A percentile compares a stretch with the other conserved stretches of the same genome.
Conservation (phyloP, 306 rosid species). For the Trifolium dubium region DNA sequence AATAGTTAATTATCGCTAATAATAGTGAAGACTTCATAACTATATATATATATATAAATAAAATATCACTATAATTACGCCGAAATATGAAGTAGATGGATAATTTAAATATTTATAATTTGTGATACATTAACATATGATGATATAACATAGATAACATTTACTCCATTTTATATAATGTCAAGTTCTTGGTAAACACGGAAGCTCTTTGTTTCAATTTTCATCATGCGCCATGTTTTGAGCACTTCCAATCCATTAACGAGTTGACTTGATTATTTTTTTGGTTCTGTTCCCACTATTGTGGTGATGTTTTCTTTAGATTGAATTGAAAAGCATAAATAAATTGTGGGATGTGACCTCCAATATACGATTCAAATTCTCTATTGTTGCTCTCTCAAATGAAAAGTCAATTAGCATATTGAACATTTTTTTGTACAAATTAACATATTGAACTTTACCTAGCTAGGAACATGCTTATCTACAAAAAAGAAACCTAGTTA, state of each 20-base stretch:
- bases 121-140: constrained; percentile 26
- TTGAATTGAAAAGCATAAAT: constrained; percentile 43
- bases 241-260: constrained; percentile 39
- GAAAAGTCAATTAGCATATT: background rate
- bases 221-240: constrained; percentile 47
- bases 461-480: no score
- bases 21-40: no score
- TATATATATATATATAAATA: no score
- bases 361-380: constrained; percentile 41
- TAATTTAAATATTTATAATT: constrained; percentile 40
- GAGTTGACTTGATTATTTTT: constrained; percentile 48
- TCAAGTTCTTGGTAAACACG: constrained; percentile 30
- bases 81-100: constrained; percentile 36
- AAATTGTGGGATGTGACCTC: constrained; percentile 36
- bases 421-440: no score
- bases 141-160: constrained; percentile 30
- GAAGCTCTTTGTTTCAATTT: constrained; percentile 28
- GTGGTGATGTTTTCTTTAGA: constrained; percentile 7
- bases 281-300: constrained; percentile 18
- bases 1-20: no score
- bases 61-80: background rate
- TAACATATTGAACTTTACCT: no score
- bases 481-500: no score
- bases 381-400: background rate
- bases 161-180: constrained; percentile 6